These are phyloP conservation scores for Ottelia alismoides DNA, from an alignment of 106 monocot genomes.

Conservation along the genomic window DNA sequence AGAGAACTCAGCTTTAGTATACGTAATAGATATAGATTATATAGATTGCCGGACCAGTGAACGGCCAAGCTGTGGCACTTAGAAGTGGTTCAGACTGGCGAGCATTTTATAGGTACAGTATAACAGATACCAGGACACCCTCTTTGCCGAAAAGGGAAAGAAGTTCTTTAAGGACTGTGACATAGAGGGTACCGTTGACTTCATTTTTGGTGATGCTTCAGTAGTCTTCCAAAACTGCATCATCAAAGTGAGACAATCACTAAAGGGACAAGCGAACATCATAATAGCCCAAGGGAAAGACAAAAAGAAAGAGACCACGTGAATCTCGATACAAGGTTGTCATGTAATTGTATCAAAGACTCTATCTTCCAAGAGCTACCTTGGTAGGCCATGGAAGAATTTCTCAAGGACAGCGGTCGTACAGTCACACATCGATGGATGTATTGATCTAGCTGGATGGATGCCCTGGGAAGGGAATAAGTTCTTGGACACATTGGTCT, in stretches of 20 bases:
- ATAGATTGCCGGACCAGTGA: background rate
- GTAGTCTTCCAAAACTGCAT: background rate
- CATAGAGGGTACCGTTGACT: background rate
- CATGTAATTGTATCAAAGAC: background rate
- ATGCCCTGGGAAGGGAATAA: conserved; percentile 31
- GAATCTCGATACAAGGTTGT: background rate
- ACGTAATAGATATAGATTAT: background rate
- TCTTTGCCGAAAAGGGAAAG: background rate
- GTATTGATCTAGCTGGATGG: conserved; percentile 40
- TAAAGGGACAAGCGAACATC: background rate
- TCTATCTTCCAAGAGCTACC: conserved; percentile 11
- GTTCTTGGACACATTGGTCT: conserved; percentile 23
- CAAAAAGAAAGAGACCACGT: background rate
- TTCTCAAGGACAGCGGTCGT: conserved; percentile 35
- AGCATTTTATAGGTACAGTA: background rate
- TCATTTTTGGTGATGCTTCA: background rate
- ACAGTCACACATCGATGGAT: conserved; percentile 28
- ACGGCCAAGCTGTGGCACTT: background rate
- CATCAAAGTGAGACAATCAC: background rate
- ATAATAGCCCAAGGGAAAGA: background rate
- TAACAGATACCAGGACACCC: background rate
- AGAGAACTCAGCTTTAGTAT: too few relatives aligned
- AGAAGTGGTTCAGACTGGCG: background rate
- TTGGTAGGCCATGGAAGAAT: conserved; percentile 50
- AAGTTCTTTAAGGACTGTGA: background rate